Conservation (phyloP, 2,329 filamentous ascomycete genomes). For the Didymella lethalis region DNA sequence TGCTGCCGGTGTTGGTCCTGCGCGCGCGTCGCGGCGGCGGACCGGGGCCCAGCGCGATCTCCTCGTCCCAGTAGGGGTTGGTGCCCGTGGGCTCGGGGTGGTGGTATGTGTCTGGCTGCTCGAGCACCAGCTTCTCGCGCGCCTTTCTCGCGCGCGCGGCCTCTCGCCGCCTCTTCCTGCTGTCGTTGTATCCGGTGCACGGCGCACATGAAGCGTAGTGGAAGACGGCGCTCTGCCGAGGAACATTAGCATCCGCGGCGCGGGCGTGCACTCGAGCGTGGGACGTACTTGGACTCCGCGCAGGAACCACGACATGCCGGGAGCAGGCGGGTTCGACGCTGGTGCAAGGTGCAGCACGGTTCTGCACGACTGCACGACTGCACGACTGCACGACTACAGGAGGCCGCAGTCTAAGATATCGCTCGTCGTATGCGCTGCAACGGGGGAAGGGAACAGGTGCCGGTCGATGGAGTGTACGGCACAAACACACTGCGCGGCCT, state of each 20-base stretch:
- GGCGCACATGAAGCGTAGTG: slow-evolving; percentile 80
- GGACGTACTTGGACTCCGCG: slow-evolving; percentile 58
- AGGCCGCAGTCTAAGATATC: slow-evolving; percentile 1
- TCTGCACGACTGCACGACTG: neutral
- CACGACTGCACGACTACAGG: neutral
- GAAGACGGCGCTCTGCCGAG: slow-evolving; percentile 72
- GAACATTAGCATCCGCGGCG: neutral
- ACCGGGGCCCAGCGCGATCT: slow-evolving; percentile 82
- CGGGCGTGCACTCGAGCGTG: neutral
- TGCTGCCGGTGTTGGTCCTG: slow-evolving; percentile 61
- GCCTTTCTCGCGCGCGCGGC: slow-evolving; percentile 73
- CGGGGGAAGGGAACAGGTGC: slow-evolving; percentile 1
- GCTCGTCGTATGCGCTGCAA: slow-evolving; percentile 14
- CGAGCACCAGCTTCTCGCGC: slow-evolving; percentile 69
- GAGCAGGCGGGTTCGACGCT: neutral
- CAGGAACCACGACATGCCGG: slow-evolving; percentile 51
- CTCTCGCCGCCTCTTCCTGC: slow-evolving; percentile 73
- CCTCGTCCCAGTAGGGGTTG: slow-evolving; percentile 87
- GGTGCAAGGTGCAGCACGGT: neutral
- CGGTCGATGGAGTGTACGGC: slow-evolving; percentile 9
- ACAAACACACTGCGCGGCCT: slow-evolving; percentile 12
- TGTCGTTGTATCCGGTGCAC: slow-evolving; percentile 75
- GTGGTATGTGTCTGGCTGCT: slow-evolving; percentile 76
- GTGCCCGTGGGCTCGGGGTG: slow-evolving; percentile 86
- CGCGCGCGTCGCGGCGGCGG: slow-evolving; percentile 68